Evolutionary conservation across 805 yeast genomes (phyloP), one percentile per base, ranked within the genome.

Genomic region (Wickerhamiella nectarea): DNA sequence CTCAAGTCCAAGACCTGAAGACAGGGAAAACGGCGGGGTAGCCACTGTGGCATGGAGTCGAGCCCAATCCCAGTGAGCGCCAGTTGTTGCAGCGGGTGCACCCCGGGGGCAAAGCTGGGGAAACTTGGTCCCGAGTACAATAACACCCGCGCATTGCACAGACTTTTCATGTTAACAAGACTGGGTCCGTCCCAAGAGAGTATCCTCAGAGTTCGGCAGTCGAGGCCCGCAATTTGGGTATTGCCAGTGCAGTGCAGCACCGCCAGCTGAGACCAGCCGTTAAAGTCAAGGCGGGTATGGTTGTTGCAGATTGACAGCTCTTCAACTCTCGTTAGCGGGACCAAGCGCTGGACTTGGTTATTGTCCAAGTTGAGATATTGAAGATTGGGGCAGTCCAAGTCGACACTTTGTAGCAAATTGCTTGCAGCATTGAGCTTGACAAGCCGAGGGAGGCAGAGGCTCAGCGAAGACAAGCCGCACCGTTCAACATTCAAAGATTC

Each of bases 281-380:
- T 4, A 4, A 24, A 24, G 15, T 36, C 22, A 4, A 36, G 20
- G n/a, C 11, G 9, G 8, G 22, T 15, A 21, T 11, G 12, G 20
- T 36, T 36, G 33, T 36, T 36, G 28, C 39, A 28, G 21, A 29
- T 17, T 11, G 20, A 11, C 33, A 36, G 22, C 33, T 24, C 39
- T 14, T 24, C 18, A 6, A 25, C 21, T 21, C 33, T 25, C 14
- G 39, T n/a, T 12, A 15, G 19, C 22, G 33, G 33, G 6, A 10
- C 9, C 15, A 36, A 28, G 22, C 14, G 15, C 12, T 14, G 5
- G 14, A 36, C 14, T 2, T 9, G n/a, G 21, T 36, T 36, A 22
- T 36, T 36, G 22, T 29, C 26, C 8, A 36, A 33, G 15, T 15
- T 15, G 20, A 36, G 33, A 12, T 29, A 5, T 12, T 36, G 22